Evolutionary conservation across 1,139 yeast genomes (phyloP), one percentile per base, ranked within the genome.

Genomic region (Protomyces inouyei): DNA sequence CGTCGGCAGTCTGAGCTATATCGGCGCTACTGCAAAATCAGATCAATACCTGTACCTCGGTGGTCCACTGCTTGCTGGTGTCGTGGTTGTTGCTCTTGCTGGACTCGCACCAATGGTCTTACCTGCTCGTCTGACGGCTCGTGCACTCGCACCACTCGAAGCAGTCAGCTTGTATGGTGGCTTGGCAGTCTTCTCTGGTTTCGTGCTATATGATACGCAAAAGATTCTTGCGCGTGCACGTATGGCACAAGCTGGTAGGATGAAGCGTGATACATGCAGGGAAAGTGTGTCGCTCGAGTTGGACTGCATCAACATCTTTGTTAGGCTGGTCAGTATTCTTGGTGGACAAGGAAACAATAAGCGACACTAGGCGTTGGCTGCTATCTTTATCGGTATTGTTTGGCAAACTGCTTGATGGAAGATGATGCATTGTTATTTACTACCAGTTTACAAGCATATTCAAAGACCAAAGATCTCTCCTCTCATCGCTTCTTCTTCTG

Each of bases 61-160:
- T 21, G 65, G 65, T 10, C 65, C 65, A 3, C 57, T 61, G 2
- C 61, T 61, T 8, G 60, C 61, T 9, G 65, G 65, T 12, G 56
- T 55, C 38, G 48, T 60, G 14, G 60, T 61, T 18, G 65, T 61
- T 14, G 65, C 65, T 3, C 46, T 61, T 18, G 56, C 61, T 21
- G 65, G 59, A 48, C 56, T 61, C n/a, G 65, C 65, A 6, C 65
- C 65, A n/a, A 61, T 61, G 65, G 65, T 61, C 9, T 35, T 61
- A 9, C 65, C 65, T 3, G 57, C 57, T 3, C 43, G 63, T 3
- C 40, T 59, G 16, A 56, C 59, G 3, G 35, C 61, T 6, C 60
- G 65, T 14, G 60, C 65, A 5, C 45, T 61, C 16, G 61, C 61
- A n/a, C 59, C 60, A 14, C 46, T 54, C 37, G 65, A 61, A 16